Evolutionary conservation across 2,329 filamentous ascomycete species (phyloP).

Genomic region (Emmonsiellopsis sp.): DNA sequence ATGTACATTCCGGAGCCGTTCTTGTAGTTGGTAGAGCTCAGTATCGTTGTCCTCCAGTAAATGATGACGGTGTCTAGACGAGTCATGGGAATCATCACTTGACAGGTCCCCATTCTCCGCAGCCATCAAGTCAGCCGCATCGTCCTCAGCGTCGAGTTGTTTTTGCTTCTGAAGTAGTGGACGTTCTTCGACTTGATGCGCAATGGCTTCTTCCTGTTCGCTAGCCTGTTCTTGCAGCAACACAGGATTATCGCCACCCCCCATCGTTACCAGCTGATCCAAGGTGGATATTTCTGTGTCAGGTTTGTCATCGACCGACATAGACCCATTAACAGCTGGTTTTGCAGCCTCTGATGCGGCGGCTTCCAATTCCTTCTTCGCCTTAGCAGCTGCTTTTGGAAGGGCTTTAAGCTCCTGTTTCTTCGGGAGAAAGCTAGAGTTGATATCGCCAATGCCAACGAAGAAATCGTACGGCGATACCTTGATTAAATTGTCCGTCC

Average conservation of each 20-base stretch:
- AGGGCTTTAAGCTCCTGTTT: constrained; percentile 45
- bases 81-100: constrained; percentile 32
- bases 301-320: constrained; percentile 11
- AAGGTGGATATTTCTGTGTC: constrained; percentile 46
- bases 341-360: constrained; percentile 10
- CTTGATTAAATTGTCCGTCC: constrained; percentile 87
- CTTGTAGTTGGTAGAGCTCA: constrained; percentile 68
- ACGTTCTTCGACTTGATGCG: constrained; percentile 80
- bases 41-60: constrained; percentile 80
- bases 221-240: constrained; percentile 67
- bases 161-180: constrained; percentile 90
- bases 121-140: constrained; percentile 44
- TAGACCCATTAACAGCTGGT: constrained; percentile 26
- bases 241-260: constrained; percentile 57
- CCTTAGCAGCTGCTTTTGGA: constrained; percentile 19
- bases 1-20: constrained; percentile 68
- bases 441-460: constrained; percentile 96
- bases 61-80: constrained; percentile 52
- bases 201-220: constrained; percentile 78
- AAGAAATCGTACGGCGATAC: constrained; percentile 97
- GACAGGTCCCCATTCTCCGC: constrained; percentile 37
- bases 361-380: constrained; percentile 13
- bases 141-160: constrained; percentile 76
- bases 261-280: constrained; percentile 71
- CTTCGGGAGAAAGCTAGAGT: constrained; percentile 91